phyloP scores from a whole-genome alignment of 306 rosid species.

The Trifolium fragiferum region DNA sequence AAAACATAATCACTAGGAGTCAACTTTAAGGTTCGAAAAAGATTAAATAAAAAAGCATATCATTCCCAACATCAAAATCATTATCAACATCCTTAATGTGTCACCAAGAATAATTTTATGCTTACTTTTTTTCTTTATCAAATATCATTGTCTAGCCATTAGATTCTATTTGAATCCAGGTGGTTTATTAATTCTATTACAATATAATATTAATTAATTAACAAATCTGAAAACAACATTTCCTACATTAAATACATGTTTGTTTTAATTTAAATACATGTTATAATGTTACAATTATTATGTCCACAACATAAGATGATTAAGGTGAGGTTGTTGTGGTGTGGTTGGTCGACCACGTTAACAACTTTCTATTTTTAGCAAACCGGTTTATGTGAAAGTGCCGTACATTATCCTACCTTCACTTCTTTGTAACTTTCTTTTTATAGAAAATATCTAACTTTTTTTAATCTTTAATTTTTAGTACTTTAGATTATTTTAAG shows the following conservation, averaged over 20 bases:
- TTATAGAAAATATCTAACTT: slow-evolving; percentile 28
- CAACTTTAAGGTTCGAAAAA: slow-evolving; percentile 24
- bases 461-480: background rate
- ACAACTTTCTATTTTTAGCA: slow-evolving; percentile 43
- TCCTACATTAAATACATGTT: background rate
- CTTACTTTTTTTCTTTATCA: slow-evolving; percentile 1
- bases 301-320: slow-evolving; percentile 2
- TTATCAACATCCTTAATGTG: slow-evolving; percentile 32
- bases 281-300: background rate
- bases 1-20: slow-evolving; percentile 29
- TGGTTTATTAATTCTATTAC: slow-evolving; percentile 1
- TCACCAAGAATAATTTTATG: slow-evolving; percentile 33
- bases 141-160: slow-evolving; percentile 36
- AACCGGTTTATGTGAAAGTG: slow-evolving; percentile 28
- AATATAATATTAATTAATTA: slow-evolving; percentile 4
- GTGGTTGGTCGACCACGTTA: slow-evolving; percentile 20
- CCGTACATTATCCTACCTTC: slow-evolving; percentile 13
- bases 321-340: slow-evolving; percentile 11
- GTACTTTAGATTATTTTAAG: background rate
- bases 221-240: background rate
- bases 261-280: slow-evolving; percentile 19
- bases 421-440: background rate
- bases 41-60: slow-evolving; percentile 20
- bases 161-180: slow-evolving; percentile 36
- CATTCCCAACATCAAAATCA: slow-evolving; percentile 27